Evolutionary conservation across 1,284 basidiomycete species (phyloP), one percentile per base, ranked within the genome.

Genomic region (Ceratobasidium papillatum): DNA sequence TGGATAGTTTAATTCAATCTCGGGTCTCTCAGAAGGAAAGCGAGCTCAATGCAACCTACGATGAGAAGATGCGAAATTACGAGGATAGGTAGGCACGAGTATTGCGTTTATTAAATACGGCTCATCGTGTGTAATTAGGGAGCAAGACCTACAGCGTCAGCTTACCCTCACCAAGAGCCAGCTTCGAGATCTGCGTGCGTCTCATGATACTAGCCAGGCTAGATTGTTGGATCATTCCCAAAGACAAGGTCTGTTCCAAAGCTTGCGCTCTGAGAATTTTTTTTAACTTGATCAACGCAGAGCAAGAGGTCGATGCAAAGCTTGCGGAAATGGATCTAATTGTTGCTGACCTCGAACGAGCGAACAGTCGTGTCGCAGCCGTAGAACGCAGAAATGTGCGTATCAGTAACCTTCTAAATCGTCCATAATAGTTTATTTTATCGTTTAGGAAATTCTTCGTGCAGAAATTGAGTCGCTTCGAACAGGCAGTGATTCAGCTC

Each of bases 41-140:
- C 75, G 96, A 98, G 83, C 85, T 98, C 12, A 94, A 96, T 78
- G 97, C 97, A 22, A 95, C 94, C 5, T 98, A 98, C 79, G 96
- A 99, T 79, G 97, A 99, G 84, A 91, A 92, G 78, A 87, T 99
- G 81, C 87, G 93, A 74, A 99, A 99, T 81, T 97, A 97, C 78
- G 94, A 96, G 81, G 95, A 98, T 80, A 87, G 95, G 94, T 95
- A 77, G 54, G 82, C 79, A n/a, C 11, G 27, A 58, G 77, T 25
- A 25, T 25, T 32, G 36, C 19, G 22, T 14, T 74, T n/a, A 52
- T 51, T 25, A 12, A 22, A 22, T 45, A 11, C 72, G 30, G 43
- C 63, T 41, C 36, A 65, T 34, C 56, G 32, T 51, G 22, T 59
- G 63, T 51, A 54, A 32, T n/a, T 78, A 96, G 96, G 65, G 96